These are phyloP conservation scores for Aspergillus novofumigatus DNA, from an alignment of 2,329 filamentous ascomycete species.

Conservation along the genomic window DNA sequence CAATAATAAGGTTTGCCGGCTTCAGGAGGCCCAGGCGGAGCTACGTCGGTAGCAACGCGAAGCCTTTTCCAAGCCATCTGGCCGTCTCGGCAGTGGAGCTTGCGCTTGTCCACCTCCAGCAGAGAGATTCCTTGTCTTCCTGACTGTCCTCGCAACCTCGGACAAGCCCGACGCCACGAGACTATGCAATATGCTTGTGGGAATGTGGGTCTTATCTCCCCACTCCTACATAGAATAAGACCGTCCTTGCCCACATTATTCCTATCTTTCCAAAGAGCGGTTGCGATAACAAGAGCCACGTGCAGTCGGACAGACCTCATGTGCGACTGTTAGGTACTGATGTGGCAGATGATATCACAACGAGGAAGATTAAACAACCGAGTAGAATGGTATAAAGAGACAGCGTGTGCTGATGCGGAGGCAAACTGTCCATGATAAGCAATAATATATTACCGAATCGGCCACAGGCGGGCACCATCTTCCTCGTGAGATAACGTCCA, in stretches of 20 bases:
- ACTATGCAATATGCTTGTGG: background rate
- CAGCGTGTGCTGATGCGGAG: background rate
- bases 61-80: background rate
- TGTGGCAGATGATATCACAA: background rate
- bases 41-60: background rate
- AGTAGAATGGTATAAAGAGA: background rate
- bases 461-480: background rate
- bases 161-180: background rate
- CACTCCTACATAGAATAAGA: background rate
- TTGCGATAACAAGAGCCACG: background rate
- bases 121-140: background rate
- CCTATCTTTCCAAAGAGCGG: background rate
- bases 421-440: background rate
- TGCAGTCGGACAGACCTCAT: background rate
- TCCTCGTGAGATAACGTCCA: background rate
- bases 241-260: background rate
- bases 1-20: background rate
- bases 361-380: background rate
- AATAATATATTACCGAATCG: background rate
- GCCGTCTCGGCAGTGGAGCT: background rate
- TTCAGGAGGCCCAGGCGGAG: background rate
- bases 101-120: background rate
- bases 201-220: background rate
- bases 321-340: background rate
- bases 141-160: background rate